These are phyloP conservation scores for Pseudogymnoascus sp. DNA, from an alignment of 2,329 filamentous ascomycete genomes.

Conservation along the genomic window DNA sequence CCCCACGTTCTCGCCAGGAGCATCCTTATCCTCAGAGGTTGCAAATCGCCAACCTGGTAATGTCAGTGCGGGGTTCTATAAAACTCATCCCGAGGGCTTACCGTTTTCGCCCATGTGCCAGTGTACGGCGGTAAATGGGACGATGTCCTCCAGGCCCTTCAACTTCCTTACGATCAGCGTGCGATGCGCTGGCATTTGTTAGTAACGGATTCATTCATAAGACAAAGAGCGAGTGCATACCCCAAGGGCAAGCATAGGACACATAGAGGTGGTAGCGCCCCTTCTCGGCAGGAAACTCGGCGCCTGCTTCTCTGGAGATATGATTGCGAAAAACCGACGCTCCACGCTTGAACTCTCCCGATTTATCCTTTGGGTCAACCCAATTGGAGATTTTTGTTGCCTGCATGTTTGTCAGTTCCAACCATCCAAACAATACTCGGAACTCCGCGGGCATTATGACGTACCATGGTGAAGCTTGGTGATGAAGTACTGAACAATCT, in stretches of 20 bases:
- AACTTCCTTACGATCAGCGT: slow-evolving; percentile 81
- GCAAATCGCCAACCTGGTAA: slow-evolving; percentile 56
- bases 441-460: neutral
- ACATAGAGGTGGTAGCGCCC: slow-evolving; percentile 88
- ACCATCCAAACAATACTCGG: neutral
- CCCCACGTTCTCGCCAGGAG: slow-evolving; percentile 55
- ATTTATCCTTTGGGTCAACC: slow-evolving; percentile 70
- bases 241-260: slow-evolving; percentile 53
- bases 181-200: slow-evolving; percentile 52
- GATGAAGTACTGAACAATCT: slow-evolving; percentile 69
- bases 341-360: slow-evolving; percentile 90
- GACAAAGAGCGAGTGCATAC: slow-evolving; percentile 40
- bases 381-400: slow-evolving; percentile 67
- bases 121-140: slow-evolving; percentile 42
- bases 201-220: neutral
- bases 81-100: slow-evolving; percentile 16
- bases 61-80: neutral
- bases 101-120: slow-evolving; percentile 63
- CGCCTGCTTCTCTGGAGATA: slow-evolving; percentile 55
- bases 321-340: slow-evolving; percentile 70
- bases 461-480: slow-evolving; percentile 42
- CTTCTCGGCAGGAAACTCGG: slow-evolving; percentile 69
- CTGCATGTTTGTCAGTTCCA: slow-evolving; percentile 12
- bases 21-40: slow-evolving; percentile 49
- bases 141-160: slow-evolving; percentile 84